These are phyloP conservation scores for Vitis hybrid DNA, from an alignment of 177 flowering plant species.

Conservation along the genomic window DNA sequence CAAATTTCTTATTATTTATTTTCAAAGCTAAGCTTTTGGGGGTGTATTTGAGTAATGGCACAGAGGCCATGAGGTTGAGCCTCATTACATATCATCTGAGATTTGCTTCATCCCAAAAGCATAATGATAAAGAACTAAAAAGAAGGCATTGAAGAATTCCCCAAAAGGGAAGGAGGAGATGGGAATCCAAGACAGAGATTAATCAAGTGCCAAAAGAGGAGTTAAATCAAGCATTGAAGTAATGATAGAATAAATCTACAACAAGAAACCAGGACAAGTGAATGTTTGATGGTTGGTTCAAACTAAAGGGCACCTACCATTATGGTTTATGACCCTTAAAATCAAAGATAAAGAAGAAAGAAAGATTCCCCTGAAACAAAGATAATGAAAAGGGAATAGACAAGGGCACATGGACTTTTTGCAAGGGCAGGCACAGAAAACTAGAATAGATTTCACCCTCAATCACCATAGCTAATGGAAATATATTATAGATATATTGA, in stretches of 20 bases:
- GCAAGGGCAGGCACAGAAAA: constrained; percentile 26
- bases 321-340: constrained; percentile 3
- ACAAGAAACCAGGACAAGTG: not conserved
- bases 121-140: not conserved
- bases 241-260: not conserved
- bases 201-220: not conserved
- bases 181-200: not conserved
- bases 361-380: constrained; percentile 12
- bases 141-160: not conserved
- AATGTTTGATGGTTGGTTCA: constrained; percentile 14
- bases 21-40: too few species aligned
- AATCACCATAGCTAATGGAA: too few species aligned
- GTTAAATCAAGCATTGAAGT: not conserved
- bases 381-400: constrained; percentile 4
- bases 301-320: constrained; percentile 12
- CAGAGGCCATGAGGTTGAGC: too few species aligned
- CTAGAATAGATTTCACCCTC: constrained; percentile 8
- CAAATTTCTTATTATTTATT: too few species aligned
- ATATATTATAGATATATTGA: too few species aligned
- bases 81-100: too few species aligned
- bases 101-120: too few species aligned
- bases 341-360: constrained; percentile 3
- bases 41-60: too few species aligned
- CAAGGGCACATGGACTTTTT: constrained; percentile 23
- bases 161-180: not conserved